phyloP scores from a whole-genome alignment of 2,329 filamentous ascomycete genomes.

The Aspergillus sp. region DNA sequence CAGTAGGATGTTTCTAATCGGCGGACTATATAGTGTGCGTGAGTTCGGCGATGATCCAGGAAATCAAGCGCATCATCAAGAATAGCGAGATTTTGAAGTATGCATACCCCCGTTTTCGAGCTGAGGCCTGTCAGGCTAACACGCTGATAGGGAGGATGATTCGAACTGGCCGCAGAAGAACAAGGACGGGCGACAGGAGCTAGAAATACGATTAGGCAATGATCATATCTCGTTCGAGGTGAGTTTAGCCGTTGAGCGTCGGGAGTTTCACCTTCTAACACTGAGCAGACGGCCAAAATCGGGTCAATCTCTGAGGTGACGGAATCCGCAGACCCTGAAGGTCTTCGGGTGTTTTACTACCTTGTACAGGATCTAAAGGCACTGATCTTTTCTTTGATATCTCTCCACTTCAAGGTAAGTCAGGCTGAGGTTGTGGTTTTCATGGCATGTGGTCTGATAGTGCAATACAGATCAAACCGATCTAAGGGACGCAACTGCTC shows the following conservation, averaged over 20 bases:
- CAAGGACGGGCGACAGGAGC: constrained; percentile 94
- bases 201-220: constrained; percentile 89
- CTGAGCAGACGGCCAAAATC: constrained; percentile 85
- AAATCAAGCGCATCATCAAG: constrained; percentile 97
- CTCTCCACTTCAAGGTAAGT: constrained; percentile 87
- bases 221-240: constrained; percentile 99
- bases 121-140: constrained; percentile 17
- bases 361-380: constrained; percentile 97
- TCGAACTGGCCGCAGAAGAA: constrained; percentile 99
- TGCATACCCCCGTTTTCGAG: constrained; percentile 19
- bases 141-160: constrained; percentile 77
- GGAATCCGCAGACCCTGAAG: constrained; percentile 93
- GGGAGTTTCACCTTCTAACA: background rate
- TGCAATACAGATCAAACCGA: constrained; percentile 51
- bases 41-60: constrained; percentile 82
- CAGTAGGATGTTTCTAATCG: constrained; percentile 19
- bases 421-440: background rate
- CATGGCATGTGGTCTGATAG: background rate
- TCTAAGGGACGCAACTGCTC: constrained; percentile 32
- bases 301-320: constrained; percentile 95
- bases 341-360: constrained; percentile 96
- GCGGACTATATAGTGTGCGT: constrained; percentile 73
- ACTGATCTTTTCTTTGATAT: constrained; percentile 92
- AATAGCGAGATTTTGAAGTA: constrained; percentile 97
- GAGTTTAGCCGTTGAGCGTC: constrained; percentile 12